phyloP scores from a whole-genome alignment of 2,329 filamentous ascomycete species.

The Colletotrichum filicis region DNA sequence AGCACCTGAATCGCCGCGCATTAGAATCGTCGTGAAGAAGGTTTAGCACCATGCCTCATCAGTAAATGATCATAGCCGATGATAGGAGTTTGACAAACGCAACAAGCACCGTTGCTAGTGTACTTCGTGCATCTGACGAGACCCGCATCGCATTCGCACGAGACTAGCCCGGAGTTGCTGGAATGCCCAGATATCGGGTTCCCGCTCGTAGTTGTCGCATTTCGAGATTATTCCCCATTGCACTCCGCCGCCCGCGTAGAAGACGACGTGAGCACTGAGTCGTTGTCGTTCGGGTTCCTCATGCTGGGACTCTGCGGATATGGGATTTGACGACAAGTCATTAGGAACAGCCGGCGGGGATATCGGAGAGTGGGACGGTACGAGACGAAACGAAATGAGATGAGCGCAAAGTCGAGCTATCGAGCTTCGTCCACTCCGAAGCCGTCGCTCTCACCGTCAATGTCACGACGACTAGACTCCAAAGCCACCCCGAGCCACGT shows the following conservation, averaged over 20 bases:
- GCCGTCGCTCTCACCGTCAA: conserved; percentile 6
- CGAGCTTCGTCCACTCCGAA: neutral
- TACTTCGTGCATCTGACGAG: neutral
- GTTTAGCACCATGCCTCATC: conserved; percentile 22
- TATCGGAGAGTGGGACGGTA: neutral
- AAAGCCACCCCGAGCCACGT: neutral
- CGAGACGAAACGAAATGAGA: neutral
- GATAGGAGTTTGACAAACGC: neutral
- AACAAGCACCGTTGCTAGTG: neutral
- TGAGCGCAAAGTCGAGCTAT: neutral
- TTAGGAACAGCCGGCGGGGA: neutral
- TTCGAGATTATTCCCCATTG: neutral
- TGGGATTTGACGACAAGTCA: neutral
- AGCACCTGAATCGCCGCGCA: conserved; percentile 27
- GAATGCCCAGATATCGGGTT: conserved; percentile 1
- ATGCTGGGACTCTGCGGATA: neutral
- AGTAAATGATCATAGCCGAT: neutral
- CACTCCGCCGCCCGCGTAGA: neutral
- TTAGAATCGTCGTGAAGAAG: conserved; percentile 15
- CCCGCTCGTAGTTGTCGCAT: conserved; percentile 3
- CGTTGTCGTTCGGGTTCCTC: neutral
- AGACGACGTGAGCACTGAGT: conserved; percentile 1
- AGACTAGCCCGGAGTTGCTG: neutral
- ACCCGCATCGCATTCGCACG: neutral
- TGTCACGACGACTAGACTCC: neutral